Conservation (phyloP, 495 filamentous ascomycete species). For the Chaetomium fimeti region DNA sequence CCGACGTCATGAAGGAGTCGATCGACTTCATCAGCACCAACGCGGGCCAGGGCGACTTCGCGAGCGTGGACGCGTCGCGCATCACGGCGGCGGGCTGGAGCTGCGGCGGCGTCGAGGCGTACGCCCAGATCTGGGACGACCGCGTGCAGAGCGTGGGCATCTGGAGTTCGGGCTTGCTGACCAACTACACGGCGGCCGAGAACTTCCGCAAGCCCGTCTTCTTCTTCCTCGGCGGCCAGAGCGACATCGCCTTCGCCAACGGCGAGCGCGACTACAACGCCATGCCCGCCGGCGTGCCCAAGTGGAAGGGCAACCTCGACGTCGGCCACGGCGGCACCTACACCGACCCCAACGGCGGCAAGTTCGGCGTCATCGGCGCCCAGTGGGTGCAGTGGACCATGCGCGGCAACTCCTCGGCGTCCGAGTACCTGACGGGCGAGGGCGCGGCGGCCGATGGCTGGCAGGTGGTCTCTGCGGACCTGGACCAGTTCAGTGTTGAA, state of each 20-base stretch:
- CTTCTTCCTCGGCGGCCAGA: conserved; percentile 32
- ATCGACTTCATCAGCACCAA: conserved; percentile 32
- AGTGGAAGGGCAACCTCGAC: conserved; percentile 40
- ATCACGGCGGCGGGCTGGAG: conserved; percentile 32
- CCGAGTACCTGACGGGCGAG: conserved; percentile 4
- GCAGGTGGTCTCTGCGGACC: neutral
- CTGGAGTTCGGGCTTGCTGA: conserved; percentile 30
- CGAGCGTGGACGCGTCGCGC: conserved; percentile 10
- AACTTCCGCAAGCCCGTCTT: conserved; percentile 30
- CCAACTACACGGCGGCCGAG: conserved; percentile 15
- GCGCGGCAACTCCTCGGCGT: conserved; percentile 23
- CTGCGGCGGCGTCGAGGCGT: conserved; percentile 37
- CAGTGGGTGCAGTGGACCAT: conserved; percentile 31
- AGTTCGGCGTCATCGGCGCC: conserved; percentile 30
- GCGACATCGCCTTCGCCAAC: conserved; percentile 37
- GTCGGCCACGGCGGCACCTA: conserved; percentile 37
- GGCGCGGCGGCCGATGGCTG: neutral
- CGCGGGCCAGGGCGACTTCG: neutral
- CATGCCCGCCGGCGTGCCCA: conserved; percentile 30
- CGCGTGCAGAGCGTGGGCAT: conserved; percentile 33
- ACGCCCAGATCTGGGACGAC: conserved; percentile 23
- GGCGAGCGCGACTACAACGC: conserved; percentile 35
- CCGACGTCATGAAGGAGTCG: conserved; percentile 21
- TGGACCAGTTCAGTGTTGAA: neutral
- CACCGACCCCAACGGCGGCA: conserved; percentile 32